Evolutionary conservation across 2,329 filamentous ascomycete genomes (phyloP).

Genomic region (Ploettnerulaceae sp.): DNA sequence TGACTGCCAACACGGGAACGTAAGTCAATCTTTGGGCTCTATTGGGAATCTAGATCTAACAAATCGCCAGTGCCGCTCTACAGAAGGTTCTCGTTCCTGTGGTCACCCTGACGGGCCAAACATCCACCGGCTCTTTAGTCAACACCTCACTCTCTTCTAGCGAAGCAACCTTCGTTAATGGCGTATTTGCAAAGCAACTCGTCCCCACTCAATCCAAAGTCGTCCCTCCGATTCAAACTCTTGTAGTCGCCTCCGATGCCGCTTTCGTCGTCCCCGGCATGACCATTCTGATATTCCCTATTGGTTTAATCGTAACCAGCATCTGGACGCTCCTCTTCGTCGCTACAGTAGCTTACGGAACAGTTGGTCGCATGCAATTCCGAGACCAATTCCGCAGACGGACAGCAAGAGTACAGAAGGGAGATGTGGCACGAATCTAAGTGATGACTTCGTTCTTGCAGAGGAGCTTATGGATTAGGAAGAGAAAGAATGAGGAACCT

Average conservation of each 20-base stretch:
- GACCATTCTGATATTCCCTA: conserved; percentile 63
- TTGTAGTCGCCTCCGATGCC: conserved; percentile 32
- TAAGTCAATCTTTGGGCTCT: conserved; percentile 39
- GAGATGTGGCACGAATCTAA: conserved; percentile 27
- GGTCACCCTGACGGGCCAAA: conserved; percentile 60
- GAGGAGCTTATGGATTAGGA: too few species aligned
- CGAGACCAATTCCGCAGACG: conserved; percentile 57
- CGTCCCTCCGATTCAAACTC: conserved; percentile 30
- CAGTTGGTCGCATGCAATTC: conserved; percentile 61
- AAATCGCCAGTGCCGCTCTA: conserved; percentile 34
- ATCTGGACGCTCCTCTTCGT: conserved; percentile 57
- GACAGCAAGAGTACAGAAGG: conserved; percentile 41
- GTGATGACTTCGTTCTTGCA: conserved; percentile 7
- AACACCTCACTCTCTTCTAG: conserved; percentile 63
- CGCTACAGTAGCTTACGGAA: conserved; percentile 57
- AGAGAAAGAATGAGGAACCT: too few species aligned
- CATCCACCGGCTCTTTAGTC: conserved; percentile 46
- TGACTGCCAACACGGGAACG: conserved; percentile 54
- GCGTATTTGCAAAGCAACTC: conserved; percentile 56
- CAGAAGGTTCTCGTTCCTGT: conserved; percentile 62
- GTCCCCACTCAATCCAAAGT: conserved; percentile 29
- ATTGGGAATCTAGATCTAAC: conserved; percentile 38
- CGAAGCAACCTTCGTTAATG: conserved; percentile 66
- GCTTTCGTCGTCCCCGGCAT: conserved; percentile 67
- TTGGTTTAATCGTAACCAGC: conserved; percentile 62